Evolutionary conservation across 495 filamentous ascomycete genomes (phyloP).

Genomic region (Glutinoglossum americanum): DNA sequence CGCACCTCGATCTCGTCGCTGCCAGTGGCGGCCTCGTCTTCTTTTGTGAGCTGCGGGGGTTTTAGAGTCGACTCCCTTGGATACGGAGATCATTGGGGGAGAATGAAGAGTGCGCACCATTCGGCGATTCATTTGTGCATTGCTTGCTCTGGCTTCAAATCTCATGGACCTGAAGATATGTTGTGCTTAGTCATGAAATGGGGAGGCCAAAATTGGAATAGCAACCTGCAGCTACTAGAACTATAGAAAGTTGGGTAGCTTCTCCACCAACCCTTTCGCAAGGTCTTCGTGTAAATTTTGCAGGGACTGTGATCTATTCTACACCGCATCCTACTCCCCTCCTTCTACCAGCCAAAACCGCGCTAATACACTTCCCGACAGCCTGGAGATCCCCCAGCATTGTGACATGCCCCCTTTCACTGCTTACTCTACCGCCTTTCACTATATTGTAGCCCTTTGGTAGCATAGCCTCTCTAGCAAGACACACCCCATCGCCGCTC

Average conservation of each 20-base stretch:
- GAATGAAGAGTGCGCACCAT: not conserved
- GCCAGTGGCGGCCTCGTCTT: constrained; percentile 56
- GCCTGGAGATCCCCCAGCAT: constrained; percentile 69
- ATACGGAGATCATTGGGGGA: not conserved
- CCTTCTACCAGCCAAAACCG: constrained; percentile 39
- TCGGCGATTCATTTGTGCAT: not conserved
- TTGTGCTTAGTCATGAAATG: too few relatives aligned
- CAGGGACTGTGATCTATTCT: too few relatives aligned
- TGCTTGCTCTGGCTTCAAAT: not conserved
- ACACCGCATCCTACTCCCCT: constrained; percentile 46
- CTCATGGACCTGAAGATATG: too few relatives aligned
- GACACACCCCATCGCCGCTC: constrained; percentile 73
- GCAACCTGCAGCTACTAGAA: too few relatives aligned
- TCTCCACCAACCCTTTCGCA: too few relatives aligned
- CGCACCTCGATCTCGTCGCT: constrained; percentile 75
- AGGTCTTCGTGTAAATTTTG: too few relatives aligned
- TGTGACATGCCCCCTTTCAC: constrained; percentile 68
- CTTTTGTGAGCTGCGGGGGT: constrained; percentile 53
- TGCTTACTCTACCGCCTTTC: constrained; percentile 48
- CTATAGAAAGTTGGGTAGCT: too few relatives aligned
- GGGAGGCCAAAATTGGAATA: too few relatives aligned
- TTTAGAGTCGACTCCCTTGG: not conserved
- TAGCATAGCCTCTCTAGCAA: constrained; percentile 70
- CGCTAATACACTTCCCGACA: constrained; percentile 50
- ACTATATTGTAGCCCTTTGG: constrained; percentile 57